These are phyloP conservation scores for Ophiostoma himal-ulmi DNA, from an alignment of 2,329 filamentous ascomycete species.

Conservation along the genomic window DNA sequence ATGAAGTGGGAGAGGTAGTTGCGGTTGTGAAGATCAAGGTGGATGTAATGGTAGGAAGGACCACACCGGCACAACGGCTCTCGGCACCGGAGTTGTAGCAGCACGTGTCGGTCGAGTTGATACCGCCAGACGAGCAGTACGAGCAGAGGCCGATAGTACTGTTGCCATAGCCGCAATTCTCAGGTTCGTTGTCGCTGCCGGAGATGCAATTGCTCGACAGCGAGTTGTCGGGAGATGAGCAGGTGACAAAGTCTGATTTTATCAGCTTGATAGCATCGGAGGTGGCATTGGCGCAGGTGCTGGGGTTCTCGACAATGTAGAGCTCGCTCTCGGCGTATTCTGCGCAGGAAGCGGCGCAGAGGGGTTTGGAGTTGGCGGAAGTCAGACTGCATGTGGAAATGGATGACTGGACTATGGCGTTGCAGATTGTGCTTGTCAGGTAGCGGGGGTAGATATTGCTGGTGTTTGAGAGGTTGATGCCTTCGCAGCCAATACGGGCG, in stretches of 20 bases:
- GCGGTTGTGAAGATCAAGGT: slow-evolving; percentile 55
- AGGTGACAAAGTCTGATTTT: slow-evolving; percentile 86
- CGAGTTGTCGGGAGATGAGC: slow-evolving; percentile 73
- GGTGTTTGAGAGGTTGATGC: slow-evolving; percentile 70
- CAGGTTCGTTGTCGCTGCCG: slow-evolving; percentile 71
- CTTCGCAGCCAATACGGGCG: slow-evolving; percentile 70
- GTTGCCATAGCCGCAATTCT: slow-evolving; percentile 78
- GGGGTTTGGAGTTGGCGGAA: slow-evolving; percentile 58
- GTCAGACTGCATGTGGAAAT: slow-evolving; percentile 62
- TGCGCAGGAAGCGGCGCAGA: slow-evolving; percentile 83
- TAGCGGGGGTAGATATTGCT: slow-evolving; percentile 85
- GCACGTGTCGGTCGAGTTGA: slow-evolving; percentile 92
- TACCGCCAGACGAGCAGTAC: slow-evolving; percentile 76
- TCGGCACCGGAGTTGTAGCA: slow-evolving; percentile 79
- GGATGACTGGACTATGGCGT: slow-evolving; percentile 88
- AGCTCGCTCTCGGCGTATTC: slow-evolving; percentile 85
- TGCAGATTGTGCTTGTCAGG: slow-evolving; percentile 87
- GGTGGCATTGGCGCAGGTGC: slow-evolving; percentile 64
- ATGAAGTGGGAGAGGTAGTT: slow-evolving; percentile 42
- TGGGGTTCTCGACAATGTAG: slow-evolving; percentile 66
- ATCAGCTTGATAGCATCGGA: slow-evolving; percentile 68
- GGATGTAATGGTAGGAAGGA: slow-evolving; percentile 67
- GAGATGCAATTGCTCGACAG: slow-evolving; percentile 69
- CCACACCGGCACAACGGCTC: slow-evolving; percentile 66
- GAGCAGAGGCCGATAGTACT: slow-evolving; percentile 72